These are phyloP conservation scores for Tubosaeta sp. DNA, from an alignment of 768 basidiomycete species.

Conservation along the genomic window DNA sequence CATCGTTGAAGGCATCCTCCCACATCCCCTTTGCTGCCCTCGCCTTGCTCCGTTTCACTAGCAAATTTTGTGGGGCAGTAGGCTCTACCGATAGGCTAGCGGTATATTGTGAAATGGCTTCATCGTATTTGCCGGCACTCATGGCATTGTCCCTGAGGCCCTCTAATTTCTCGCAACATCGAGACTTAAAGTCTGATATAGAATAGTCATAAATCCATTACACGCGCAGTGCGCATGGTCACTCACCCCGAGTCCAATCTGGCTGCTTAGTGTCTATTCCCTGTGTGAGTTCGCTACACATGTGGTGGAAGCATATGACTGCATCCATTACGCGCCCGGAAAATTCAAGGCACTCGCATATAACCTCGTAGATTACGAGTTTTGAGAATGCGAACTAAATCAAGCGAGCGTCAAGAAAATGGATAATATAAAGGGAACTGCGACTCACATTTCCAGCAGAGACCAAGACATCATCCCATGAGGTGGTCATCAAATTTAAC, in stretches of 20 bases:
- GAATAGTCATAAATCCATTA: not conserved
- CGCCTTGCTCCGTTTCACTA: conserved; percentile 8
- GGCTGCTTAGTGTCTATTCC: no score
- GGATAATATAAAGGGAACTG: no score
- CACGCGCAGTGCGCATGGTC: not conserved
- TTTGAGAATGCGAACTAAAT: no score
- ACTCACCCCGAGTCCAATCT: conserved; percentile 1
- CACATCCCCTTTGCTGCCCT: not conserved
- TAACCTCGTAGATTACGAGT: no score
- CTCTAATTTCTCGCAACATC: not conserved
- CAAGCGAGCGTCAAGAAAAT: no score
- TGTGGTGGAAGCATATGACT: not conserved
- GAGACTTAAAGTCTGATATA: not conserved
- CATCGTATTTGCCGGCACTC: not conserved
- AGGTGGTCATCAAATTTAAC: no score
- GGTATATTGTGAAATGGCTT: conserved; percentile 5
- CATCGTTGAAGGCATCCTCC: no score
- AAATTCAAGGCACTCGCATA: not conserved
- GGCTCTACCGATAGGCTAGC: conserved; percentile 1
- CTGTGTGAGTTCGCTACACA: not conserved
- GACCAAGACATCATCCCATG: no score
- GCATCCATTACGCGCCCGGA: not conserved
- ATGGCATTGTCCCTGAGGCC: not conserved
- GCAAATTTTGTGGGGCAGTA: not conserved
- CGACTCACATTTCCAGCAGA: no score